Conservation (phyloP, 495 filamentous ascomycete genomes). For the Hypomontagnella submonticulosa region DNA sequence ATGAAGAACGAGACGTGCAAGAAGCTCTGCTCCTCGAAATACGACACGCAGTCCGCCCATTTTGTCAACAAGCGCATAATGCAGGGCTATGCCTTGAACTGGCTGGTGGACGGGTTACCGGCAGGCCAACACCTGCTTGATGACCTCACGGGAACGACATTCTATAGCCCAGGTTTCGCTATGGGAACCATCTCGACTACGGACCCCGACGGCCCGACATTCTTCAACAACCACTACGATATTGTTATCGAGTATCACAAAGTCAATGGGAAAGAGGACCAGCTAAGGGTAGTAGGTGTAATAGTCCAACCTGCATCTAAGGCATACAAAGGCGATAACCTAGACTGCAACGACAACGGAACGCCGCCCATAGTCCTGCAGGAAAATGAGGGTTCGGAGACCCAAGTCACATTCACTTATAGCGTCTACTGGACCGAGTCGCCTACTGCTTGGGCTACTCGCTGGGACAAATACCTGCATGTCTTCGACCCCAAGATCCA, state of each 20-base stretch:
- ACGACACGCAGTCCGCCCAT: conserved; percentile 72
- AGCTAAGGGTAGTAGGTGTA: conserved; percentile 91
- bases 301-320: conserved; percentile 83
- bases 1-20: conserved; percentile 86
- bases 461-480: conserved; percentile 98
- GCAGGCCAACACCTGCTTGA: conserved; percentile 83
- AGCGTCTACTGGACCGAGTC: conserved; percentile 86
- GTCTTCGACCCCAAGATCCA: conserved; percentile 97
- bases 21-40: conserved; percentile 73
- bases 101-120: conserved; percentile 93
- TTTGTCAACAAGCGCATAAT: conserved; percentile 86
- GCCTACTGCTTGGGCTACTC: conserved; percentile 87
- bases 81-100: conserved; percentile 90
- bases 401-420: conserved; percentile 86
- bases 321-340: conserved; percentile 65
- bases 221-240: conserved; percentile 93
- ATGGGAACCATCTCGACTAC: conserved; percentile 69
- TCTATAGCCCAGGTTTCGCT: conserved; percentile 89
- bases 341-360: conserved; percentile 69
- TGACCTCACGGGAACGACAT: conserved; percentile 73
- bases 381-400: conserved; percentile 59
- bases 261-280: conserved; percentile 63
- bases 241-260: conserved; percentile 94
- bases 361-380: conserved; percentile 66
- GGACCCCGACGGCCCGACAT: conserved; percentile 61